A percentile compares a stretch with the other conserved stretches of the same genome.
Conservation (phyloP, 2,329 filamentous ascomycete genomes). For the Bretziella fagacearum region DNA sequence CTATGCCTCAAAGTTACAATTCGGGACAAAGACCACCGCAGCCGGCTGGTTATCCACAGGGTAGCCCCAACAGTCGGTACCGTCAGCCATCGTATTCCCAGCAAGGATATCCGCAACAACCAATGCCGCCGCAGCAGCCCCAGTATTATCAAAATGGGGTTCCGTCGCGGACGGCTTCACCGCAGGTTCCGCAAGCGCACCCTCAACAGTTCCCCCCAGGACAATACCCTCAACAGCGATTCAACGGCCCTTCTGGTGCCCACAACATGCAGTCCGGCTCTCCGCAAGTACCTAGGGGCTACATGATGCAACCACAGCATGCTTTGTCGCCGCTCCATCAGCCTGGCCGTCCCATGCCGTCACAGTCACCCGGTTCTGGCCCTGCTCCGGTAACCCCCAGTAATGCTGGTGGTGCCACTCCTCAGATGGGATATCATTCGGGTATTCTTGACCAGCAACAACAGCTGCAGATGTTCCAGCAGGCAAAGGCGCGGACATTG, state of each 20-base stretch:
- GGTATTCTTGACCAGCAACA: conserved; percentile 25
- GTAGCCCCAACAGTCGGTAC: conserved; percentile 28
- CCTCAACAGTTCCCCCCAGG: conserved; percentile 17
- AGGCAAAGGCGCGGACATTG: conserved; percentile 30
- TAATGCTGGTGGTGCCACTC: not conserved
- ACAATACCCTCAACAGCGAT: conserved; percentile 14
- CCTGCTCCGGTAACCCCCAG: conserved; percentile 11
- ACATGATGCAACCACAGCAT: conserved; percentile 13
- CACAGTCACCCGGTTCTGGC: conserved; percentile 12
- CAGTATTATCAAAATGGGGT: conserved; percentile 29
- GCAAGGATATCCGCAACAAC: conserved; percentile 22
- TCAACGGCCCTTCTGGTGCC: not conserved
- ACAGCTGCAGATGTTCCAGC: conserved; percentile 34
- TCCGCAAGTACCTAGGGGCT: conserved; percentile 10
- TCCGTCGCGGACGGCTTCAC: conserved; percentile 28
- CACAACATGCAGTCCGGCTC: conserved; percentile 14
- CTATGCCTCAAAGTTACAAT: conserved; percentile 29
- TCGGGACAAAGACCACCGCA: conserved; percentile 5
- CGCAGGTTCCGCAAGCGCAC: conserved; percentile 22
- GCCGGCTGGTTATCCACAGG: conserved; percentile 22
- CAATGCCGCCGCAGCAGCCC: conserved; percentile 16
- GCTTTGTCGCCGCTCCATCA: conserved; percentile 5
- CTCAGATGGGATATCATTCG: conserved; percentile 7
- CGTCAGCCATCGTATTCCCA: conserved; percentile 21
- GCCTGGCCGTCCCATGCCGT: conserved; percentile 11